A percentile compares a stretch with the other conserved stretches of the same genome.
Evolutionary conservation across 176 grass and related monocot species (phyloP).

Genomic region (Cocos nucifera): DNA sequence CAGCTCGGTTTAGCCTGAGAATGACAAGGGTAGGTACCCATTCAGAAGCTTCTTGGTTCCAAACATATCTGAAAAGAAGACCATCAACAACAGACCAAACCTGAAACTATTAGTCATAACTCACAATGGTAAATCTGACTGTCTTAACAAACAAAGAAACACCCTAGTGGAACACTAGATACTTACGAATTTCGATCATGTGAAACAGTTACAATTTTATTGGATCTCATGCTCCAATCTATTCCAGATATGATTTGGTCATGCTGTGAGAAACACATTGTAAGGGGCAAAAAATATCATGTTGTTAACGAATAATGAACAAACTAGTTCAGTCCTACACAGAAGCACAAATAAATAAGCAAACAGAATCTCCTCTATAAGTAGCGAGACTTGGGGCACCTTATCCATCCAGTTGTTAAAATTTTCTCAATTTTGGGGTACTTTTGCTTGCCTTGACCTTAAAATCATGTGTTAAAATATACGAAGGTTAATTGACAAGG

Average conservation of each 20-base stretch:
- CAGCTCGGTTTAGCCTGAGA: slow-evolving; percentile 96
- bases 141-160: not conserved
- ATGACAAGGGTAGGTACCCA: slow-evolving; percentile 96
- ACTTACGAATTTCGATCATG: slow-evolving; percentile 99
- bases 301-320: too few species aligned
- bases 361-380: too few species aligned
- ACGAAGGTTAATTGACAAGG: too few species aligned
- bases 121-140: too few species aligned
- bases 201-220: slow-evolving; percentile 96
- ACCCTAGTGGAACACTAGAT: slow-evolving; percentile 1
- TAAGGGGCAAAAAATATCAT: too few species aligned
- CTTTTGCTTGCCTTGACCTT: too few species aligned
- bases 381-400: too few species aligned
- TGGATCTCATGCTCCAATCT: slow-evolving; percentile 77
- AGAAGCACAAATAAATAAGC: too few species aligned
- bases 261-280: slow-evolving; percentile 37
- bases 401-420: too few species aligned
- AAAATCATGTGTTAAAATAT: too few species aligned
- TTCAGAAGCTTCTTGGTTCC: slow-evolving; percentile 88
- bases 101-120: not conserved
- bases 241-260: slow-evolving; percentile 97
- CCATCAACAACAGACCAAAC: not conserved
- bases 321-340: too few species aligned
- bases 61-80: slow-evolving; percentile 67
- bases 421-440: too few species aligned